These are phyloP conservation scores for Pseudocercospora macadamiae DNA, from an alignment of 2,329 filamentous ascomycete genomes.

Conservation along the genomic window DNA sequence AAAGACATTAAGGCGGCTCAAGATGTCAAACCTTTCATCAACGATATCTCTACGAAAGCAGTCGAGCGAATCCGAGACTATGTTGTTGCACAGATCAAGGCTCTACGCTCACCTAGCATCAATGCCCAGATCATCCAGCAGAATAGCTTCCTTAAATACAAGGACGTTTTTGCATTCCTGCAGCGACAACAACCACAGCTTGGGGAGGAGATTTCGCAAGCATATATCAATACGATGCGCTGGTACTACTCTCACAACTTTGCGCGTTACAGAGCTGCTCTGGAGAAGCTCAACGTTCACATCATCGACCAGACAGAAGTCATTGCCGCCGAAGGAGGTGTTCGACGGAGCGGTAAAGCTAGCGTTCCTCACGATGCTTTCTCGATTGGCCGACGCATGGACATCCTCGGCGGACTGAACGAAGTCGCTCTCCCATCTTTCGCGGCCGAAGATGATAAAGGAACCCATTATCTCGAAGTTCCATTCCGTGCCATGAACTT, in stretches of 20 bases:
- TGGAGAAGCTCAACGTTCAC: constrained; percentile 84
- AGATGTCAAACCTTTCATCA: constrained; percentile 82
- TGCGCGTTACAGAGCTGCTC: constrained; percentile 77
- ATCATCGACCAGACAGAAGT: constrained; percentile 80
- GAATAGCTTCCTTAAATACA: constrained; percentile 84
- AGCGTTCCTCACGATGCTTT: constrained; percentile 73
- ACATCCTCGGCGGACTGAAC: constrained; percentile 74
- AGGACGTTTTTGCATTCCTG: constrained; percentile 84
- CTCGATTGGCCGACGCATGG: constrained; percentile 81
- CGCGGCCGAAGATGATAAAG: constrained; percentile 85
- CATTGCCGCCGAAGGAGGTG: constrained; percentile 66
- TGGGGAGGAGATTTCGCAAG: constrained; percentile 85
- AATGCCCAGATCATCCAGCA: constrained; percentile 97
- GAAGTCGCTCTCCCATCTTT: constrained; percentile 82
- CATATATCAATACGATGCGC: constrained; percentile 97
- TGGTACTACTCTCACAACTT: constrained; percentile 98
- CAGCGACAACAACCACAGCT: constrained; percentile 79
- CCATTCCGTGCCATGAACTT: constrained; percentile 95
- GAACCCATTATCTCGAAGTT: constrained; percentile 82
- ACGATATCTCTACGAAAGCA: constrained; percentile 85
- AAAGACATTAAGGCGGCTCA: constrained; percentile 73
- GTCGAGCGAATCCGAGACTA: constrained; percentile 93
- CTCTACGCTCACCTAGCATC: constrained; percentile 89
- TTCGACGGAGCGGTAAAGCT: constrained; percentile 37
- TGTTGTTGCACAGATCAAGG: constrained; percentile 91